Evolutionary conservation across 2,329 filamentous ascomycete genomes (phyloP).

Genomic region (Cladosporium velox): DNA sequence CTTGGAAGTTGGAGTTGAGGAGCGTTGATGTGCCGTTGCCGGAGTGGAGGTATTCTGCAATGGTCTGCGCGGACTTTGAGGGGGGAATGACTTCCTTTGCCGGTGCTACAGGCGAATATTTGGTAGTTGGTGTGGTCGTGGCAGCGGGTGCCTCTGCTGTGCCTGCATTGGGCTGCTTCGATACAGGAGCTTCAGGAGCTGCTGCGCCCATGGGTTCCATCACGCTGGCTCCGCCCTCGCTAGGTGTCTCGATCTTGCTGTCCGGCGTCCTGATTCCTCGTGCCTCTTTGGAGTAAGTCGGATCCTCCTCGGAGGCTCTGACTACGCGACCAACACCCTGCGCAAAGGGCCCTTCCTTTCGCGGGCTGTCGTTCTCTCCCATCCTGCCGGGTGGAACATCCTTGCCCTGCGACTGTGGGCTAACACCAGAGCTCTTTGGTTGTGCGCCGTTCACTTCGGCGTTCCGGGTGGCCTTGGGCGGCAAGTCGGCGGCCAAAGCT

Average conservation of each 20-base stretch:
- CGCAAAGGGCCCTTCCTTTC: constrained; percentile 28
- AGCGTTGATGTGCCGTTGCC: constrained; percentile 32
- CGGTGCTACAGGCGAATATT: not conserved
- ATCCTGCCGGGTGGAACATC: constrained; percentile 24
- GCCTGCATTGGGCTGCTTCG: constrained; percentile 4
- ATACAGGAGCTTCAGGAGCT: not conserved
- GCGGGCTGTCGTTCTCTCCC: constrained; percentile 27
- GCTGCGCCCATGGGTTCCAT: not conserved
- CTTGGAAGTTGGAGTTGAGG: constrained; percentile 29
- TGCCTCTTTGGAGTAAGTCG: constrained; percentile 1
- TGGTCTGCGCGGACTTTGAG: not conserved
- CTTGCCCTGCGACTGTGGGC: constrained; percentile 18
- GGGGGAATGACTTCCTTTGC: constrained; percentile 6
- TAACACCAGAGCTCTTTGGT: not conserved
- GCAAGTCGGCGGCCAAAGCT: constrained; percentile 25
- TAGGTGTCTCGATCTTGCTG: constrained; percentile 19
- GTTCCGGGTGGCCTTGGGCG: constrained; percentile 14
- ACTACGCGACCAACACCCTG: constrained; percentile 23
- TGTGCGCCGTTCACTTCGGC: constrained; percentile 17
- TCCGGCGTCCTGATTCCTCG: constrained; percentile 21
- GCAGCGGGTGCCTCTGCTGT: constrained; percentile 9
- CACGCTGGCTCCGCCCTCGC: constrained; percentile 23
- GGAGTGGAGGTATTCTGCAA: constrained; percentile 20
- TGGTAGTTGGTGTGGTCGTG: not conserved
- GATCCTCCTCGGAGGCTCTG: constrained; percentile 1